Evolutionary conservation across 2,329 filamentous ascomycete genomes (phyloP), one percentile per base, ranked within the genome.

Genomic region (Pyrenophora seminiperda): DNA sequence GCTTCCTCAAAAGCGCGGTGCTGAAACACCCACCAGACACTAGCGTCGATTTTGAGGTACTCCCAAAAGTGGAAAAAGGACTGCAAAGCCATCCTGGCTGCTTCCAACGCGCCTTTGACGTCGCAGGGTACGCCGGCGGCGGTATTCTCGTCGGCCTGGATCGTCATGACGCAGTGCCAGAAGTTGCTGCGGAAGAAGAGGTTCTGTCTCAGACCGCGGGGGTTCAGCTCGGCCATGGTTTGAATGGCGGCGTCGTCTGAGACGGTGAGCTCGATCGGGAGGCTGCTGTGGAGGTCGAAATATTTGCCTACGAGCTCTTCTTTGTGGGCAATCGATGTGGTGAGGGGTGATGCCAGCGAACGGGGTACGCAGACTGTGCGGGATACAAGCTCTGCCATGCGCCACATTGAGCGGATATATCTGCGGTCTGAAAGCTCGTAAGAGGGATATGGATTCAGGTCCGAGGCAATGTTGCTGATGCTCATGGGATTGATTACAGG

Each of bases 1-100:
- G 87, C 87, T 75, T 92, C 89, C 43, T 92, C 79, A 65, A 92
- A 92, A 0, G 89, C 89, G 1, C 89, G 78, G 67, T 92, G 89
- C 68, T 91, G 89, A 59, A 91, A 90, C 0, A 90, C 88, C 89
- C 89, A 93, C 89, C 89, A 92, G 1, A 91, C 88, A 11, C 85
- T 81, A 1, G 88, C 87, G 74, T 93, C 89, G 13, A 78, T 77
- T 59, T 87, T 83, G 54, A 91, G 85, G 10, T 90, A 74, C 30
- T 76, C 77, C 72, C 86, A 89, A 5, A 91, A 79, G 49, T 91
- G 79, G 69, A 92, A 91, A 67, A 91, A 93, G 1, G 87, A 79
- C 36, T 80, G 81, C 38, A 93, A 83, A 4, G 89, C 89, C 66
- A 89, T 87, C 61, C 90, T 85, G 0, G 89, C 89, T 0, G 88